Conservation (phyloP, 176 grass and related monocot species). For the Juncus effusus region DNA sequence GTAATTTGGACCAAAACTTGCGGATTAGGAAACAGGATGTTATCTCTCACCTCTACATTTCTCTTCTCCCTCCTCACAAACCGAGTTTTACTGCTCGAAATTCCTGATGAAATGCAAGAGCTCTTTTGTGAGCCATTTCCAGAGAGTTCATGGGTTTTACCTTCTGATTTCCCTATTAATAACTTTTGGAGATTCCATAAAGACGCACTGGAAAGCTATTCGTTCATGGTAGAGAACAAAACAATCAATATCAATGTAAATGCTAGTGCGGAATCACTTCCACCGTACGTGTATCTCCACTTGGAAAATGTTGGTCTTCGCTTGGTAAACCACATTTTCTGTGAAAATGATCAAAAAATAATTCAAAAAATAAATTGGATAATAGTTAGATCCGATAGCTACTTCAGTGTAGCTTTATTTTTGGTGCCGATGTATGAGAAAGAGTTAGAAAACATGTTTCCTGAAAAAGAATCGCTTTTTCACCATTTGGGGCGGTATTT, state of each 20-base stretch:
- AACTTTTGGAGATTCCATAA: slow-evolving; percentile 30
- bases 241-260: neutral
- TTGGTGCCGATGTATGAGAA: slow-evolving; percentile 45
- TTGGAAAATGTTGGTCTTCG: slow-evolving; percentile 24
- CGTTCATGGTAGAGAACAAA: slow-evolving; percentile 22
- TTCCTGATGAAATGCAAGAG: slow-evolving; percentile 26
- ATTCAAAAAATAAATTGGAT: slow-evolving; percentile 48
- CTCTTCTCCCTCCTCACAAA: slow-evolving; percentile 61
- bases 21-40: slow-evolving; percentile 54
- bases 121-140: slow-evolving; percentile 71
- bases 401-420: slow-evolving; percentile 64
- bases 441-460: slow-evolving; percentile 48
- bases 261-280: neutral
- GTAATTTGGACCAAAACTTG: slow-evolving; percentile 44
- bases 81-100: slow-evolving; percentile 46
- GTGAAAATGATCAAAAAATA: slow-evolving; percentile 39
- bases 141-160: slow-evolving; percentile 53
- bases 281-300: slow-evolving; percentile 41
- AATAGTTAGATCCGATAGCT: slow-evolving; percentile 50
- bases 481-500: slow-evolving; percentile 64
- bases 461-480: slow-evolving; percentile 44
- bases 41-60: slow-evolving; percentile 62
- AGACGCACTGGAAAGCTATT: slow-evolving; percentile 41
- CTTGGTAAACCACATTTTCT: slow-evolving; percentile 56
- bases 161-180: slow-evolving; percentile 40